Percentiles rank a stretch among this genome's conserved stretches.
Evolutionary conservation across 2,329 filamentous ascomycete species (phyloP).

Genomic region (Corniculantispora saksenae): DNA sequence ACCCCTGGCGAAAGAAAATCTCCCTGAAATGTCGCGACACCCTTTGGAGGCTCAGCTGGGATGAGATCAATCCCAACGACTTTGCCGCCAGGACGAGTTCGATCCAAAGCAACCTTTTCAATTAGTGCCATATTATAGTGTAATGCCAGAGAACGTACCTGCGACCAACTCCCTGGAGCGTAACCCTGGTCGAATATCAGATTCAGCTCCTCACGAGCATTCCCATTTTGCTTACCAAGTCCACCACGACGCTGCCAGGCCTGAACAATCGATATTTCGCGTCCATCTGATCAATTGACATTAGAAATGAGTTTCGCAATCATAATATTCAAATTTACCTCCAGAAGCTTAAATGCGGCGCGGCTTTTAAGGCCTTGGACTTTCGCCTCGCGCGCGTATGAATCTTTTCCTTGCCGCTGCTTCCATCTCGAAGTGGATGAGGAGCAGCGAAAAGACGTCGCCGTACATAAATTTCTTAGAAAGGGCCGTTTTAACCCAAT

Average conservation of each 20-base stretch:
- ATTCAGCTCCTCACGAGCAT: background rate
- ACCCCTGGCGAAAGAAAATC: conserved; percentile 80
- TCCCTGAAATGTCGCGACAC: conserved; percentile 93
- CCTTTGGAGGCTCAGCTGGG: conserved; percentile 84
- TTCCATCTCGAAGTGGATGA: conserved; percentile 65
- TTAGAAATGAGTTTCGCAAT: conserved; percentile 1
- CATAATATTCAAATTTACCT: conserved; percentile 53
- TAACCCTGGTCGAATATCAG: conserved; percentile 59
- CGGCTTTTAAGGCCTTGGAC: conserved; percentile 82
- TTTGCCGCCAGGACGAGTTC: conserved; percentile 73
- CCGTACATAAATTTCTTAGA: background rate
- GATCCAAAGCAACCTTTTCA: conserved; percentile 73
- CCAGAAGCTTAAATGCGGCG: conserved; percentile 89
- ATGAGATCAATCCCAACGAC: conserved; percentile 94
- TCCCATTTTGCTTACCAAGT: conserved; percentile 65
- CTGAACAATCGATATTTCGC: conserved; percentile 77
- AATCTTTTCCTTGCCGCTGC: conserved; percentile 72
- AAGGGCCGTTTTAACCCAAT: background rate
- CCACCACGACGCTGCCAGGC: conserved; percentile 80
- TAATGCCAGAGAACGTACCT: conserved; percentile 44
- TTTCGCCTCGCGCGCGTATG: conserved; percentile 72
- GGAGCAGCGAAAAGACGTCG: background rate
- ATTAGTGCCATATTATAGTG: background rate
- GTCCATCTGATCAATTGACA: conserved; percentile 64
- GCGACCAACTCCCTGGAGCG: conserved; percentile 73